A percentile compares a stretch with the other conserved stretches of the same genome.
Evolutionary conservation across 140 eudicot species (phyloP).

Genomic region (Ambrosia hybrid): DNA sequence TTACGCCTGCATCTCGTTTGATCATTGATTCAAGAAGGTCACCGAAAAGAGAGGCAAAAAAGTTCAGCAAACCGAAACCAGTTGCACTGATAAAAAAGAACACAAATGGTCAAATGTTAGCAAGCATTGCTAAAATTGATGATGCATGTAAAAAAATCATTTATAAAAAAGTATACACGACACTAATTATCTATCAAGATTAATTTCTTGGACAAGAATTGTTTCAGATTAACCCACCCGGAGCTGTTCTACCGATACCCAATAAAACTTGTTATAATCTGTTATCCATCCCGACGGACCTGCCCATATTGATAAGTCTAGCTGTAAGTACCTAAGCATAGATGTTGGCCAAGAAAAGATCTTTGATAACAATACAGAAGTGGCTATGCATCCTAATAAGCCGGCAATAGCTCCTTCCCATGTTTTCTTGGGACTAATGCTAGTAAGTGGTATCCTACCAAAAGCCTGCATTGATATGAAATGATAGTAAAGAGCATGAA

Average conservation of each 20-base stretch:
- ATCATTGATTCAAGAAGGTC: constrained; percentile 95
- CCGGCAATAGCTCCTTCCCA: constrained; percentile 98
- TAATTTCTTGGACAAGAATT: background rate
- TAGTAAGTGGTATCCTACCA: constrained; percentile 92
- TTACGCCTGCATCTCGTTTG: constrained; percentile 98
- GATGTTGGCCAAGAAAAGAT: constrained; percentile 80
- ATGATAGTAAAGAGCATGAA: background rate
- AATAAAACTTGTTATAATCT: background rate
- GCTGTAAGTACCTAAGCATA: constrained; percentile 48
- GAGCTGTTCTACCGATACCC: background rate
- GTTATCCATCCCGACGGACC: background rate
- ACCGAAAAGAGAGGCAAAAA: constrained; percentile 92
- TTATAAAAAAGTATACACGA: background rate
- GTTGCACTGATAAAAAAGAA: constrained; percentile 58
- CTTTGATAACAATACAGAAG: constrained; percentile 60
- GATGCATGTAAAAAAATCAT: background rate
- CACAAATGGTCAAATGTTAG: constrained; percentile 5
- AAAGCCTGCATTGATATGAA: constrained; percentile 53
- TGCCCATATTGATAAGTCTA: background rate
- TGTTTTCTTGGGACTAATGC: constrained; percentile 91
- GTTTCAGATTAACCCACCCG: background rate
- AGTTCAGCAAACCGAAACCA: constrained; percentile 75
- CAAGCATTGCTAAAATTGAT: background rate
- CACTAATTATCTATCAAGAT: background rate
- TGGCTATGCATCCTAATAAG: constrained; percentile 78